Evolutionary conservation across 805 yeast genomes (phyloP).

Genomic region (Soucietia sequanensis): DNA sequence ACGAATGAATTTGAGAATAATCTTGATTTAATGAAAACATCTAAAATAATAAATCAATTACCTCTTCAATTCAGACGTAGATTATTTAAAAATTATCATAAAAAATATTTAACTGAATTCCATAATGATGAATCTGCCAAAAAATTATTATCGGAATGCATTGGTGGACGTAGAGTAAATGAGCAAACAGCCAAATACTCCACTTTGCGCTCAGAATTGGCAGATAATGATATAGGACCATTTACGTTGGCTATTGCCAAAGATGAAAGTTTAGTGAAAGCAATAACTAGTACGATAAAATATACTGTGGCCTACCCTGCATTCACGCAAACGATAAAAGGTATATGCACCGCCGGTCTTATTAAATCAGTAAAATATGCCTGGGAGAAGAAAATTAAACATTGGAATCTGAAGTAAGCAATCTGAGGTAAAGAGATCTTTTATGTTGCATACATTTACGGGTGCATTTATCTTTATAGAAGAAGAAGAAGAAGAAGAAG

Average conservation of each 20-base stretch:
- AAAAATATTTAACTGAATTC: constrained; percentile 17
- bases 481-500: too few species aligned
- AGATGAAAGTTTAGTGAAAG: constrained; percentile 30
- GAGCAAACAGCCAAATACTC: too few species aligned
- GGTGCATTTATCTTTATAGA: too few species aligned
- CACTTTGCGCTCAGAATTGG: too few species aligned
- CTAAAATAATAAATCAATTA: constrained; percentile 38
- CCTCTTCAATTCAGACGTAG: constrained; percentile 49
- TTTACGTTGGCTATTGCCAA: constrained; percentile 43
- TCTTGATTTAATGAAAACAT: constrained; percentile 4
- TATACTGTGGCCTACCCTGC: constrained; percentile 68
- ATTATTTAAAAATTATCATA: constrained; percentile 26
- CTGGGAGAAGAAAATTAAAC: constrained; percentile 52
- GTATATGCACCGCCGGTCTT: constrained; percentile 84
- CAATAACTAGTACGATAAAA: constrained; percentile 15
- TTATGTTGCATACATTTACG: too few species aligned
- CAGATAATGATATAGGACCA: constrained; percentile 3
- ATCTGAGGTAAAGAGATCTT: too few species aligned
- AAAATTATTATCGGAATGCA: constrained; percentile 6
- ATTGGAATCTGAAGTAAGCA: too few species aligned
- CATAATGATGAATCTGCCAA: constrained; percentile 28
- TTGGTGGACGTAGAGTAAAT: background rate
- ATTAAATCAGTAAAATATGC: constrained; percentile 71
- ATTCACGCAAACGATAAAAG: constrained; percentile 73
- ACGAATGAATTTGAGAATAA: too few species aligned